Conservation (phyloP, 306 rosid genomes). For the Acacia crassicarpa region DNA sequence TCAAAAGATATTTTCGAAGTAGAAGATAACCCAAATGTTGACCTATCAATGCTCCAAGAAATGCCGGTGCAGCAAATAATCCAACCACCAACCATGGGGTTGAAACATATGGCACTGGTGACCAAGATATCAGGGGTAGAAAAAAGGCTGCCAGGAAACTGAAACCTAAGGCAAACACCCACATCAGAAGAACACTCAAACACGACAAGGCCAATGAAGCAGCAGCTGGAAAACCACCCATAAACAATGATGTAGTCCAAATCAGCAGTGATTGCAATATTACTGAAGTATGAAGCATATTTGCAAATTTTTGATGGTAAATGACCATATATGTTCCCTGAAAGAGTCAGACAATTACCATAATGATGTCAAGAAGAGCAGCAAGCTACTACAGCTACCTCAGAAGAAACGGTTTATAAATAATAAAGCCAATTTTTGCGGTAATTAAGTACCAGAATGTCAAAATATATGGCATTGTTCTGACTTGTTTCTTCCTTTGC, state of each 20-base stretch:
- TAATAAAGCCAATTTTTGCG: conserved; percentile 21
- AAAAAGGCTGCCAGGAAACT: conserved; percentile 59
- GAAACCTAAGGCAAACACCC: conserved; percentile 71
- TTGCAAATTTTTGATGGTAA: conserved; percentile 70
- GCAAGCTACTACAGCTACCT: conserved; percentile 5
- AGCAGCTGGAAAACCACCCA: conserved; percentile 90
- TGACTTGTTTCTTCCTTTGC: conserved; percentile 49
- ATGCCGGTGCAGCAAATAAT: conserved; percentile 86
- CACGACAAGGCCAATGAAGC: conserved; percentile 74
- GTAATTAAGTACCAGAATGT: conserved; percentile 68
- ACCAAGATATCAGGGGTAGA: conserved; percentile 63
- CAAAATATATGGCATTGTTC: conserved; percentile 68
- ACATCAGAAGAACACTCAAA: conserved; percentile 67
- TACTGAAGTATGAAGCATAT: conserved; percentile 78
- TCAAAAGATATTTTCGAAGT: conserved; percentile 62
- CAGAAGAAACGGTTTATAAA: conserved; percentile 6
- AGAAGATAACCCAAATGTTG: conserved; percentile 82
- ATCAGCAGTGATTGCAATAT: conserved; percentile 84
- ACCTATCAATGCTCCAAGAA: conserved; percentile 86
- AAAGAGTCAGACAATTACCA: conserved; percentile 32
- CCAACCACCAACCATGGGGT: conserved; percentile 89
- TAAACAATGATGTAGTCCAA: conserved; percentile 75
- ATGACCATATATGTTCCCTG: conserved; percentile 93
- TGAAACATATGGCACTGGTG: conserved; percentile 84
- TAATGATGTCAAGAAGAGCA: conserved; percentile 20